Percentiles rank a stretch among this genome's conserved stretches.
phyloP scores from a whole-genome alignment of 208 protist species.

The Crithidia thermophila region DNA sequence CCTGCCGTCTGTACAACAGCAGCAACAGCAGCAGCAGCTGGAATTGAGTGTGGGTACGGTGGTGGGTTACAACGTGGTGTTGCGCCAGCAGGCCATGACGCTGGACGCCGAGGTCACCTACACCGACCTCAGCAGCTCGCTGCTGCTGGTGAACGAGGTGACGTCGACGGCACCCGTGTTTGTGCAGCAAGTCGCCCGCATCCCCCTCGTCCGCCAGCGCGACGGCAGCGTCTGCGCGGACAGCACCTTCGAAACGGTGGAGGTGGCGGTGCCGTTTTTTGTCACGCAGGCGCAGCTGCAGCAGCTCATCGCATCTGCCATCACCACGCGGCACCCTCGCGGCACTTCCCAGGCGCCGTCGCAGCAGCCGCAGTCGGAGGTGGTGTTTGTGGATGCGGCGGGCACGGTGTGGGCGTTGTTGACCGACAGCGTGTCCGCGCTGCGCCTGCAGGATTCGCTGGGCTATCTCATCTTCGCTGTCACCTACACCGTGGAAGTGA shows the following conservation, averaged over 20 bases:
- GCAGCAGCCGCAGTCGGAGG: neutral
- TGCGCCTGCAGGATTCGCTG: conserved; percentile 64
- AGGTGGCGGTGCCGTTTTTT: conserved; percentile 54
- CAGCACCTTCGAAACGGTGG: conserved; percentile 27
- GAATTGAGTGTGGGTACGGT: too few species aligned
- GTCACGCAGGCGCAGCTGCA: conserved; percentile 41
- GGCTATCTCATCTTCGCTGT: conserved; percentile 57
- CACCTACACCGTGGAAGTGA: conserved; percentile 17
- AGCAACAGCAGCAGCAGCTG: too few species aligned
- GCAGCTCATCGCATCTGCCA: conserved; percentile 14
- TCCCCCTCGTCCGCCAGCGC: conserved; percentile 37
- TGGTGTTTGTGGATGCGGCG: conserved; percentile 18
- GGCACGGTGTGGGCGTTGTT: conserved; percentile 17
- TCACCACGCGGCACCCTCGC: conserved; percentile 18
- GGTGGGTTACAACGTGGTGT: conserved; percentile 39
- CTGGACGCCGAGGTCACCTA: conserved; percentile 79
- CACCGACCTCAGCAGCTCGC: conserved; percentile 56
- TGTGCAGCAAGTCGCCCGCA: conserved; percentile 61
- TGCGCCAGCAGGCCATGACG: conserved; percentile 73
- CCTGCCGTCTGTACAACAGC: too few species aligned
- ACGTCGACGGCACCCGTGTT: conserved; percentile 70
- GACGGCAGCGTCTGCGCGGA: conserved; percentile 33
- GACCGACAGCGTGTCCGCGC: conserved; percentile 30
- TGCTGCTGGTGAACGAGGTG: conserved; percentile 78
- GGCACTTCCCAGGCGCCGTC: too few species aligned